Conservation (phyloP, 1,284 basidiomycete species). For the Agroathelia rolfsii region DNA sequence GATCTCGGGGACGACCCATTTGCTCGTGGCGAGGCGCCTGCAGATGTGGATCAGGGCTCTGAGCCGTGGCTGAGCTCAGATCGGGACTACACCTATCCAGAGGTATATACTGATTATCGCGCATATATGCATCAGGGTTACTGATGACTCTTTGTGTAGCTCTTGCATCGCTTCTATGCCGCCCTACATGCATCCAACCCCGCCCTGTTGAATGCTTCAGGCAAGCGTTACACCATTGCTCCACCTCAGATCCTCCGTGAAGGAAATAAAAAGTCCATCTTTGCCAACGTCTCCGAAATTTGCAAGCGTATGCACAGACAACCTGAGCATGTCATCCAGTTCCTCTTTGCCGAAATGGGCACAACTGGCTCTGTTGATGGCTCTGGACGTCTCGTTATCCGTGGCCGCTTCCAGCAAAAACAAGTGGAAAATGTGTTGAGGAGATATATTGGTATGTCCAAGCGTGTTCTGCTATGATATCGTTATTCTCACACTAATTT, state of each 20-base stretch:
- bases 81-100: slow-evolving; percentile 90
- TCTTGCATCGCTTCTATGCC: slow-evolving; percentile 87
- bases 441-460: slow-evolving; percentile 81
- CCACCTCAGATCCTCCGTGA: slow-evolving; percentile 94
- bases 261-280: slow-evolving; percentile 95
- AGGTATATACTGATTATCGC: slow-evolving; percentile 36
- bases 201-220: slow-evolving; percentile 73
- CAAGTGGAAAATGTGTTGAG: slow-evolving; percentile 97
- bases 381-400: slow-evolving; percentile 88
- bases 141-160: slow-evolving; percentile 34
- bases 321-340: slow-evolving; percentile 98
- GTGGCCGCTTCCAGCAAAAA: slow-evolving; percentile 97
- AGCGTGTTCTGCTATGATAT: slow-evolving; percentile 4
- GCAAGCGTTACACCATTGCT: slow-evolving; percentile 94
- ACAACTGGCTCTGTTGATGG: slow-evolving; percentile 96
- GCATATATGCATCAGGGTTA: slow-evolving; percentile 1
- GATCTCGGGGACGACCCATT: slow-evolving; percentile 85
- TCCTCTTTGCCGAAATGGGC: slow-evolving; percentile 97
- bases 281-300: slow-evolving; percentile 95
- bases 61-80: slow-evolving; percentile 88
- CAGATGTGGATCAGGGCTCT: slow-evolving; percentile 55
- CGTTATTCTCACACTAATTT: slow-evolving; percentile 4
- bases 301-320: slow-evolving; percentile 98
- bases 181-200: slow-evolving; percentile 93
- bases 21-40: slow-evolving; percentile 46